Percentiles rank a stretch among this genome's conserved stretches.
Conservation (phyloP, 495 filamentous ascomycete genomes). For the Lasiosphaeria hispida region DNA sequence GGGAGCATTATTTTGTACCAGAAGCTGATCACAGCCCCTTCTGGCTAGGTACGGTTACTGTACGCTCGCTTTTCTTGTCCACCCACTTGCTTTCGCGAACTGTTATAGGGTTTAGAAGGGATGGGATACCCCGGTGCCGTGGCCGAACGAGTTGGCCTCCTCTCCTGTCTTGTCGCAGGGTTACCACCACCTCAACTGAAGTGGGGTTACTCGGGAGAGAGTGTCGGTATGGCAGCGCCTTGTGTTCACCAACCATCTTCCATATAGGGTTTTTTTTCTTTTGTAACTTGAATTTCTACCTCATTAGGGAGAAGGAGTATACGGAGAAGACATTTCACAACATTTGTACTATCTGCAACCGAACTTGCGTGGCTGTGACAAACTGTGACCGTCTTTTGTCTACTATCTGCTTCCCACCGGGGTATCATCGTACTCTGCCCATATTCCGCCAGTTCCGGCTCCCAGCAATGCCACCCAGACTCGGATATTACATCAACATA, state of each 20-base stretch:
- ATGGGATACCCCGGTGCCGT: constrained; percentile 23
- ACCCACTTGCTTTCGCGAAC: constrained; percentile 29
- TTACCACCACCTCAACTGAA: background rate
- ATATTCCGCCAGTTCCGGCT: background rate
- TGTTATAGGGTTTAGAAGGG: constrained; percentile 31
- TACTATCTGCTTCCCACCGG: background rate
- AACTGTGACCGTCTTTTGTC: background rate
- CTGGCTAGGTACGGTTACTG: too few relatives aligned
- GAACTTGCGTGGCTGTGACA: background rate
- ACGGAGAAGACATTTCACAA: constrained; percentile 36
- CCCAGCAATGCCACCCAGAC: too few relatives aligned
- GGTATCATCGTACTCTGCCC: background rate
- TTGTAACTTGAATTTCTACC: constrained; percentile 27
- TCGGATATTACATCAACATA: too few relatives aligned
- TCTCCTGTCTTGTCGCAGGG: background rate
- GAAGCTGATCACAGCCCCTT: too few relatives aligned
- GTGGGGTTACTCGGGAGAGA: background rate
- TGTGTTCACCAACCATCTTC: constrained; percentile 17
- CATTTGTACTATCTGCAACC: constrained; percentile 3
- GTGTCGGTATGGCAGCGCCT: background rate
- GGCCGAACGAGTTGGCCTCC: background rate
- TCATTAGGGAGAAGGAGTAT: constrained; percentile 25
- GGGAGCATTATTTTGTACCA: too few relatives aligned
- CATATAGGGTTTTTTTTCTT: constrained; percentile 26
- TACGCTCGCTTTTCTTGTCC: too few relatives aligned